These are phyloP conservation scores for Eutypa lata DNA, from an alignment of 2,329 filamentous ascomycete species.

Conservation along the genomic window DNA sequence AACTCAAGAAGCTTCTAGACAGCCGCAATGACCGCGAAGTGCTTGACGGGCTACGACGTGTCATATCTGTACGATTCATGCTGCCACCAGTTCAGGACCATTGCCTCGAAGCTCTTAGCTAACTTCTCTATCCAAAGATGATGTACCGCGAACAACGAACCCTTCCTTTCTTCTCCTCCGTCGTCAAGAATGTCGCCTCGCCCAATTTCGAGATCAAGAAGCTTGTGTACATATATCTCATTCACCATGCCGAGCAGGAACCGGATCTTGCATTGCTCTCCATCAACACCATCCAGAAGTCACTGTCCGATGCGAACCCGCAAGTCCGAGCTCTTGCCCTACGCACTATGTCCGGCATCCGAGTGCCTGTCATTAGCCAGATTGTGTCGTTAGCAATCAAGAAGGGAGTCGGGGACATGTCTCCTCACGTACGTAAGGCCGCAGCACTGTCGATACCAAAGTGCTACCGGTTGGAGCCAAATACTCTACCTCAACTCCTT, in stretches of 20 bases:
- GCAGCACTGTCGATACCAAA: conserved; percentile 94
- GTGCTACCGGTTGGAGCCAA: conserved; percentile 87
- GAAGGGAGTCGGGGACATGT: conserved; percentile 90
- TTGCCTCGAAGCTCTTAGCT: conserved; percentile 2
- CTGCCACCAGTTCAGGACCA: neutral
- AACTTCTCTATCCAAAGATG: conserved; percentile 58
- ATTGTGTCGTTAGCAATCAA: conserved; percentile 96
- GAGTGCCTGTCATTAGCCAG: conserved; percentile 96
- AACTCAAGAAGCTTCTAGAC: conserved; percentile 93
- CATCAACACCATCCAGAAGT: conserved; percentile 99
- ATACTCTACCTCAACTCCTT: conserved; percentile 76
- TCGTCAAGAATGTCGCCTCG: conserved; percentile 96
- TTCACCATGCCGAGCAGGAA: conserved; percentile 93
- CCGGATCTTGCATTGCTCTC: conserved; percentile 92
- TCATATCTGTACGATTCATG: conserved; percentile 69
- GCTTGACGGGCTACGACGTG: conserved; percentile 82
- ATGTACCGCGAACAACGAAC: conserved; percentile 91
- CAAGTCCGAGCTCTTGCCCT: conserved; percentile 88
- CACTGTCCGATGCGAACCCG: conserved; percentile 86
- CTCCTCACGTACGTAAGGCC: conserved; percentile 85
- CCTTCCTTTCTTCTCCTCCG: conserved; percentile 90
- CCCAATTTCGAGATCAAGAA: conserved; percentile 95
- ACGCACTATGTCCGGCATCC: conserved; percentile 94
- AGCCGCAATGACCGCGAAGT: conserved; percentile 91
- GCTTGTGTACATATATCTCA: conserved; percentile 96